Conservation (phyloP, 2,329 filamentous ascomycete species). For the Hyphodiscus sp. region DNA sequence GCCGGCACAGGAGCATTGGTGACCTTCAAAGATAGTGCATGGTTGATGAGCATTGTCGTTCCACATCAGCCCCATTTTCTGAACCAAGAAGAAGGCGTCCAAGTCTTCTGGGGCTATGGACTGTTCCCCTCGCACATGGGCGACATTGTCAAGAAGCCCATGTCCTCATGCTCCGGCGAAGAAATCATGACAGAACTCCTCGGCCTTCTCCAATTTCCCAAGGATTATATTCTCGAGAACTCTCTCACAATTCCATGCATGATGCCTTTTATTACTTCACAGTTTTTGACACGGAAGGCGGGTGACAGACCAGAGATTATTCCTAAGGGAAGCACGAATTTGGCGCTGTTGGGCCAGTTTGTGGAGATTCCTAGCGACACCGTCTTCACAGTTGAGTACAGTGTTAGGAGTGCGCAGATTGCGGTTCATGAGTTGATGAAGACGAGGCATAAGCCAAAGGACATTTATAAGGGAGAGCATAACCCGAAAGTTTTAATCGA, state of each 20-base stretch:
- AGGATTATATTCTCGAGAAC: conserved; percentile 24
- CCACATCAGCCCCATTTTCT: conserved; percentile 37
- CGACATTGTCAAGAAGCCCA: conserved; percentile 34
- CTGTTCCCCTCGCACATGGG: conserved; percentile 33
- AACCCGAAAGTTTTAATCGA: conserved; percentile 23
- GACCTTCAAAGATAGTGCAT: conserved; percentile 34
- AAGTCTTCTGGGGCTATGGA: conserved; percentile 36
- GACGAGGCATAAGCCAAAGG: conserved; percentile 25
- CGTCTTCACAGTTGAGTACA: conserved; percentile 36
- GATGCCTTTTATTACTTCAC: conserved; percentile 35
- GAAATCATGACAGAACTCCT: conserved; percentile 36
- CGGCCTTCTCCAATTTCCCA: conserved; percentile 33
- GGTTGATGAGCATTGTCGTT: conserved; percentile 36
- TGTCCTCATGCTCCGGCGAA: conserved; percentile 34
- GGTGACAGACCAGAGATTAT: conserved; percentile 33
- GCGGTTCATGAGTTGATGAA: conserved; percentile 31
- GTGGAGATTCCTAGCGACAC: conserved; percentile 35
- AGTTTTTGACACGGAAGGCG: conserved; percentile 31
- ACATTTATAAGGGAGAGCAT: conserved; percentile 28
- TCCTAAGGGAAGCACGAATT: conserved; percentile 32
- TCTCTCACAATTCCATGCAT: conserved; percentile 33
- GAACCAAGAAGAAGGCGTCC: conserved; percentile 30
- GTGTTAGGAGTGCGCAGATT: conserved; percentile 31
- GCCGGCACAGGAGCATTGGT: conserved; percentile 33
- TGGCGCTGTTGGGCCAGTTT: conserved; percentile 37